Conservation (phyloP, 2,329 filamentous ascomycete species). For the Penicillium psychrosexuale region DNA sequence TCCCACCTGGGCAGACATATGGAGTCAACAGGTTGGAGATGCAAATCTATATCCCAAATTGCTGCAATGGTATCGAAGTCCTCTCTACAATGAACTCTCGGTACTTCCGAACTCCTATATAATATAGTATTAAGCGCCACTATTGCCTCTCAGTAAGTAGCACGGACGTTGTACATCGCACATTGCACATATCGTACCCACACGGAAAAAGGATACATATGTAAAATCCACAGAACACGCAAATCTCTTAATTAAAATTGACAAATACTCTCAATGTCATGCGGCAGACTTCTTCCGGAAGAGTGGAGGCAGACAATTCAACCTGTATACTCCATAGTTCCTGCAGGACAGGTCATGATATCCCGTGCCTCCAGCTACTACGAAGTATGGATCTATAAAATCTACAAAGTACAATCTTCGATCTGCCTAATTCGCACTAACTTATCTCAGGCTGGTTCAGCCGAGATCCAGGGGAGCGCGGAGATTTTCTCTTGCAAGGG, state of each 20-base stretch:
- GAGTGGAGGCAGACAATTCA: background rate
- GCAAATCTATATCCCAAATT: background rate
- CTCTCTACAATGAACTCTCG: background rate
- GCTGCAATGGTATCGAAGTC: background rate
- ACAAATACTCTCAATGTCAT: background rate
- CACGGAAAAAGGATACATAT: background rate
- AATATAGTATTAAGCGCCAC: background rate
- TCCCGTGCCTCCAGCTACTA: background rate
- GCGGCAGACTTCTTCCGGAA: background rate
- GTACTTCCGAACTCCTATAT: background rate
- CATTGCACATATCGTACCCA: background rate
- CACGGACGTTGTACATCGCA: background rate
- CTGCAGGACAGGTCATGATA: background rate
- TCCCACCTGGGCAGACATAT: background rate
- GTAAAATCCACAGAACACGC: background rate
- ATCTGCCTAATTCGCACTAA: background rate
- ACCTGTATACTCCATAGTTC: background rate
- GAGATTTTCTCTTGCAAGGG: slow-evolving; percentile 3
- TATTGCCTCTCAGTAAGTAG: slow-evolving; percentile 3
- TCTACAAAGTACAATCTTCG: background rate
- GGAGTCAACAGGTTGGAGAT: background rate
- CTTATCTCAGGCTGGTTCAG: background rate
- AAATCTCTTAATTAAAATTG: background rate
- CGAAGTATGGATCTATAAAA: slow-evolving; percentile 1
- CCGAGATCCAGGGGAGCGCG: background rate